Conservation (phyloP, 2,329 filamentous ascomycete genomes). For the Cercospora sp. region DNA sequence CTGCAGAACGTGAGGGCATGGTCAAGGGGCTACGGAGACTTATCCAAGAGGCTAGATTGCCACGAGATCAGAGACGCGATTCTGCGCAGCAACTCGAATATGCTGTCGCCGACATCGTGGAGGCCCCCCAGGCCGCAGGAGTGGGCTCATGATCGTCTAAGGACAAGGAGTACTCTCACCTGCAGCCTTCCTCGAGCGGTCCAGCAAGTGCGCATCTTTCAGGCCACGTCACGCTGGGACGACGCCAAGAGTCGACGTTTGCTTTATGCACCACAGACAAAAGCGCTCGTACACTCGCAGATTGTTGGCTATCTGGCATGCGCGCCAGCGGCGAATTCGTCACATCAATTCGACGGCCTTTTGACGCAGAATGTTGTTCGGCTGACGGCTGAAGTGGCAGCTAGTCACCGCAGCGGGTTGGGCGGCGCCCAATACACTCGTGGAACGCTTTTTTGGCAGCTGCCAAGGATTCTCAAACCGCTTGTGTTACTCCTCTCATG, state of each 20-base stretch:
- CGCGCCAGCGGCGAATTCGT: not conserved
- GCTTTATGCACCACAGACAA: not conserved
- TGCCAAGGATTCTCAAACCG: not conserved
- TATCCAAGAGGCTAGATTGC: slow-evolving; percentile 53
- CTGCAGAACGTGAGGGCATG: slow-evolving; percentile 66
- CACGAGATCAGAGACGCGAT: slow-evolving; percentile 20
- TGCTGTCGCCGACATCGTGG: slow-evolving; percentile 21
- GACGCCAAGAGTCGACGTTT: not conserved
- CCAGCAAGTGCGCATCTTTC: not conserved
- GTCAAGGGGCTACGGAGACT: slow-evolving; percentile 64
- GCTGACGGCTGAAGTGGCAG: not conserved
- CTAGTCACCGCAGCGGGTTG: not conserved
- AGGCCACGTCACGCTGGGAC: not conserved
- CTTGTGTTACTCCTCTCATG: not conserved
- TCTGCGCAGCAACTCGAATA: slow-evolving; percentile 20
- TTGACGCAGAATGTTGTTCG: not conserved
- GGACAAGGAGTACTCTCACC: not conserved
- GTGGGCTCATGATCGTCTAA: not conserved
- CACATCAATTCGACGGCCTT: not conserved
- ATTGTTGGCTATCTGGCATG: not conserved
- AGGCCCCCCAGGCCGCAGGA: not conserved
- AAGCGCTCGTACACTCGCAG: not conserved
- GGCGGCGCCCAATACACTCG: not conserved
- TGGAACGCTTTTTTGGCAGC: not conserved
- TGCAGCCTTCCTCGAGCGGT: not conserved